Base-by-base conservation (phyloP, 2,329 filamentous ascomycete genomes). In the Clonostachys rhizophaga region DNA sequence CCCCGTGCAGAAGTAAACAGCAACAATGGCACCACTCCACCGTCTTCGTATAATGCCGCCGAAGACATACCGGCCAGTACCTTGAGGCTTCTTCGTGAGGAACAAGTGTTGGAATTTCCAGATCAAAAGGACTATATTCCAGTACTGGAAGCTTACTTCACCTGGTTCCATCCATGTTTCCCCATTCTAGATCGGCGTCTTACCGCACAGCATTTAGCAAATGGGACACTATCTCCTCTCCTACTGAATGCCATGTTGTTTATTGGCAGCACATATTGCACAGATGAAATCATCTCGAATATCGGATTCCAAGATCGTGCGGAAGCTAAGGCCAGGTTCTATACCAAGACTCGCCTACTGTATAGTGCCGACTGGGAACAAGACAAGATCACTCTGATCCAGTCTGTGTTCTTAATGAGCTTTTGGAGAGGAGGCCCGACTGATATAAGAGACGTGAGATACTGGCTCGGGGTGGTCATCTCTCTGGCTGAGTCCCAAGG, bases 121-220 rank as follows among this genome's bases (percentile, higher is more conserved):
- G 64, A 70, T 3, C 52, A 61, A 13, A 55, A 65, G 3, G 64
- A 71, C 16, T 70, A 70, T 40, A 60, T 72, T 5, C 64, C 64
- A 2, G 62, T 76, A 1, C 54, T 80, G 1, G 61, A 69, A 16
- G 75, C 76, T 0, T 81, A 79, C 58, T 81, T 81, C 47, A 62
- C 66, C 18, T 78, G 75, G 70, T 80, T 79, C 45, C 78, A 81
- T 51, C 75, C 78, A 0, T 75, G 74, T 46, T 81, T 79, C 43
- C 75, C 78, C 0, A 67, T 81, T 12, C 52, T 81, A 1, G 74
- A 80, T 51, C 68, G 74, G 5, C 60, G 61, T 1, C 67, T 70
- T 1, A 60, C 78, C 9, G 64, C 68, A 46, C 56, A 60, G 3
- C 59, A 61, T 3, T 68, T 75, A 37, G 58, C 58, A 8, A 60